Evolutionary conservation across 2,329 filamentous ascomycete genomes (phyloP), one percentile per base, ranked within the genome.

Genomic region (Fusarium papillatum): DNA sequence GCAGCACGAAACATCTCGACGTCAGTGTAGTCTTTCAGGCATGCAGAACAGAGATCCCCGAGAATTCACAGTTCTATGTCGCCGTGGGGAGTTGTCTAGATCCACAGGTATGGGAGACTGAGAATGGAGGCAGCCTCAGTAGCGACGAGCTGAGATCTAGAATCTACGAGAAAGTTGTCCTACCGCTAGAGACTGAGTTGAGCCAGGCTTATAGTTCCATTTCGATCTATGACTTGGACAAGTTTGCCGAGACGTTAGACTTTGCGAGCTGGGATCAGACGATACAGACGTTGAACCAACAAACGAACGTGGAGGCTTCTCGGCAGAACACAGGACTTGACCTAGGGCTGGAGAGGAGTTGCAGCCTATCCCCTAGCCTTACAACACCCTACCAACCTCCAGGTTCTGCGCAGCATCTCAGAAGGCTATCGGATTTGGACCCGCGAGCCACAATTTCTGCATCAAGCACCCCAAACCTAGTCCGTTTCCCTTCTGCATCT

Each of bases 201-300:
- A 41, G 34, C 10, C 69, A 71, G 29, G 70, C 61, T 14, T 72
- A 62, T 17, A 66, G 70, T 41, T 57, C 34, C 1, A 69, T 72
- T 7, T 46, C 61, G 7, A 61, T 72, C 14, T 38, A 72, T 16
- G 66, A 66, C 43, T 24, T 71, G 5, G 69, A 71, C n/a, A 61
- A 29, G 29, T 66, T 61, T 8, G 65, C 66, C 5, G 61, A 66
- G 17, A 59, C 36, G 1, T 11, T 71, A 7, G 69, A 69, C 17
- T 71, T 69, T 22, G 66, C 48, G 16, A 69, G 61, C n/a, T 65
- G 69, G 69, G 69, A 43, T 22, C 69, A 66, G n/a, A 64, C 65
- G 5, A 69, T 66, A 39, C 39, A 69, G 4, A 38, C 38, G 2
- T 60, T 50, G 50, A 50, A 65, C n/a, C 67, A 69, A 22, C 38